Percentiles rank a stretch among this genome's conserved stretches.
Conservation (phyloP, 495 filamentous ascomycete species). For the Friedmanniomyces simplex region DNA sequence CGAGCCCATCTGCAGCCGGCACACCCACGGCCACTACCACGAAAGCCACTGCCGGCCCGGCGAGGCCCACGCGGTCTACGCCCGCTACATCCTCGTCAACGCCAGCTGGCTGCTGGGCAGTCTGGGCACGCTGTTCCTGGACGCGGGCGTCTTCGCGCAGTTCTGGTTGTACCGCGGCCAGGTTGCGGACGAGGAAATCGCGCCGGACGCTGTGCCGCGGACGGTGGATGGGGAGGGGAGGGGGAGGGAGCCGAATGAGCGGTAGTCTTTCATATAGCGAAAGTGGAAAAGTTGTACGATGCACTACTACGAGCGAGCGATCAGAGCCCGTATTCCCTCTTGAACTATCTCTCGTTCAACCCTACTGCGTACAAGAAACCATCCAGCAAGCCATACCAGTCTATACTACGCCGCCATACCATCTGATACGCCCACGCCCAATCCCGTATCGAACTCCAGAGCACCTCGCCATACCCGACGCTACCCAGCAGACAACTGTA, state of each 20-base stretch:
- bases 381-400: no score
- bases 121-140: conserved; percentile 72
- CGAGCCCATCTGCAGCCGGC: conserved; percentile 44
- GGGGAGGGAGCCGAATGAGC: conserved; percentile 12
- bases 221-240: conserved; percentile 8
- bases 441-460: neutral
- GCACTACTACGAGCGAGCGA: neutral
- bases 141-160: conserved; percentile 78
- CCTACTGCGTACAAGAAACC: neutral
- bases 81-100: conserved; percentile 76
- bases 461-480: neutral
- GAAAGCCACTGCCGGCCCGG: conserved; percentile 32
- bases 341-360: neutral
- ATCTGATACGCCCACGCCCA: neutral
- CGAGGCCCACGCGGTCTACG: conserved; percentile 52
- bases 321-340: neutral
- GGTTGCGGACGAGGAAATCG: conserved; percentile 21
- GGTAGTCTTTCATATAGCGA: neutral
- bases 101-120: conserved; percentile 82
- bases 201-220: conserved; percentile 5
- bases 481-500: neutral
- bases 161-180: conserved; percentile 70
- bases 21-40: conserved; percentile 11
- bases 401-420: no score
- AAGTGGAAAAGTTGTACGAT: neutral